Conservation (phyloP, 2,329 filamentous ascomycete genomes). For the Sporothrix variecibatus region DNA sequence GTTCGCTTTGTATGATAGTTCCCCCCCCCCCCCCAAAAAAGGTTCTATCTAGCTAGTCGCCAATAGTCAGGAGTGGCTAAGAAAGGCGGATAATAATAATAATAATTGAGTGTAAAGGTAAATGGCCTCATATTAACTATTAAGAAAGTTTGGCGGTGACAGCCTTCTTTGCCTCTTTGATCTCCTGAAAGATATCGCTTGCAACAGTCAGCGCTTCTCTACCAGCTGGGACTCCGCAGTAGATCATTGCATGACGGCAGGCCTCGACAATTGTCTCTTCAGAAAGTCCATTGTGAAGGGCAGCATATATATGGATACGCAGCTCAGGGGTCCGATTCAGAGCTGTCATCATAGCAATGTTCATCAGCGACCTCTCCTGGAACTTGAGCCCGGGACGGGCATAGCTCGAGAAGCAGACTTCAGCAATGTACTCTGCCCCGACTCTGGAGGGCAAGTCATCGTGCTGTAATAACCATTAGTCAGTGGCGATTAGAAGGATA, state of each 20-base stretch:
- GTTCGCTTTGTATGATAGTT: neutral
- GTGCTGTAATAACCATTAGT: neutral
- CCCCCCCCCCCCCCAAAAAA: neutral
- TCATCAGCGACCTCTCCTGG: neutral
- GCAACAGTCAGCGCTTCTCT: neutral
- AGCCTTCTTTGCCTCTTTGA: neutral
- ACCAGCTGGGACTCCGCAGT: neutral
- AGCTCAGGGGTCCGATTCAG: neutral
- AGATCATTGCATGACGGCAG: neutral
- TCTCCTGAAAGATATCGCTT: neutral
- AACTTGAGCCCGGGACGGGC: neutral
- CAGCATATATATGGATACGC: neutral
- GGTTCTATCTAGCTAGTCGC: neutral
- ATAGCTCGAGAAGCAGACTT: neutral
- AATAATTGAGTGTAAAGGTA: neutral
- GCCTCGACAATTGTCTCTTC: neutral
- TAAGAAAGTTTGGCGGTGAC: neutral
- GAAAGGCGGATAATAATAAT: neutral
- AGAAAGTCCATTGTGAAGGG: constrained; percentile 1
- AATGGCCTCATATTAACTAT: neutral
- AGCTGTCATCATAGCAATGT: neutral
- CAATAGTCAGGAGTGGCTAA: neutral
- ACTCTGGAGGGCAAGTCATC: neutral
- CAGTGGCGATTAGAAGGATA: neutral
- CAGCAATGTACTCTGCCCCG: neutral